These are phyloP conservation scores for sunflower (Helianthus annuus) DNA, from an alignment of 129 eudicot genomes.

Conservation along the genomic window DNA sequence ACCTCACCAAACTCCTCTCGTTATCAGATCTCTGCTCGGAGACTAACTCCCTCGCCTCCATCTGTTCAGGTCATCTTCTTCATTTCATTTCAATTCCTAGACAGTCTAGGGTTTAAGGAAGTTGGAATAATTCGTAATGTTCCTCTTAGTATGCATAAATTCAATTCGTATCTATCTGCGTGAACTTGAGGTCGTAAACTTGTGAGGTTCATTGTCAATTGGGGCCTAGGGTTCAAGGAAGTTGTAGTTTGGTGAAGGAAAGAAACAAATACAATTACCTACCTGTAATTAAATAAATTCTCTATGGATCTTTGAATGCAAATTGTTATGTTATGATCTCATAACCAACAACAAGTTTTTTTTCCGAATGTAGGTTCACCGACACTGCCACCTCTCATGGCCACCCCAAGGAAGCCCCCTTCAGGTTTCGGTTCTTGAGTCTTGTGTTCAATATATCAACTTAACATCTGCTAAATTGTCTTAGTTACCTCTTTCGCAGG, in stretches of 20 bases:
- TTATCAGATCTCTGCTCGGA: conserved; percentile 49
- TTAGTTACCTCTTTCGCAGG: conserved; percentile 15
- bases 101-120: background rate
- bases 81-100: background rate
- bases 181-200: background rate
- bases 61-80: conserved; percentile 46
- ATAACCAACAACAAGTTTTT: background rate
- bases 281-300: background rate
- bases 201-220: background rate
- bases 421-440: conserved; percentile 20
- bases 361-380: conserved; percentile 19
- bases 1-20: conserved; percentile 40
- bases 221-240: conserved; percentile 13
- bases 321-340: background rate
- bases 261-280: background rate
- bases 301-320: background rate
- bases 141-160: background rate
- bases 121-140: too few species aligned
- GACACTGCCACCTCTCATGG: conserved; percentile 28
- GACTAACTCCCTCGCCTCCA: conserved; percentile 31
- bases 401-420: conserved; percentile 18
- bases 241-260: background rate
- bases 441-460: background rate
- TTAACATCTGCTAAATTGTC: conserved; percentile 5
- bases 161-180: background rate